These are phyloP conservation scores for Botryotinia narcissicola DNA, from an alignment of 2,329 filamentous ascomycete species.

Conservation along the genomic window DNA sequence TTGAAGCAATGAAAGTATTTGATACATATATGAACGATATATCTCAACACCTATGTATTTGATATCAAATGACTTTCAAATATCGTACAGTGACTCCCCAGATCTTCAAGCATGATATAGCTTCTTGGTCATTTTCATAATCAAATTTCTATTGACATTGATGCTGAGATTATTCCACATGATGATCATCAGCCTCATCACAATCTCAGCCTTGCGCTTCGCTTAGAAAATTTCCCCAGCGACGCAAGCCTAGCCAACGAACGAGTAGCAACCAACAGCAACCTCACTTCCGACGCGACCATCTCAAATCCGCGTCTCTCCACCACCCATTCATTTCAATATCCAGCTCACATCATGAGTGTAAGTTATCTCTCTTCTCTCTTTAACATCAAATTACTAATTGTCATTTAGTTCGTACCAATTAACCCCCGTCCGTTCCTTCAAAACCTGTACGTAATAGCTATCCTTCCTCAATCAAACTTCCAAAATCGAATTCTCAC, in stretches of 20 bases:
- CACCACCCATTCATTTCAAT: not conserved
- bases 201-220: conserved; percentile 11
- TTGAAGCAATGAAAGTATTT: not conserved
- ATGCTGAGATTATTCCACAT: not conserved
- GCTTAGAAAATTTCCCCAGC: conserved; percentile 21
- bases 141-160: not conserved
- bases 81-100: not conserved
- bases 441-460: conserved; percentile 71
- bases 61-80: not conserved
- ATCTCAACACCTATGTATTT: not conserved
- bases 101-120: not conserved
- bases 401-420: conserved; percentile 69
- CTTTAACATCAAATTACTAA: conserved; percentile 27
- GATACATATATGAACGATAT: not conserved
- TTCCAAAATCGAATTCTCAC: not conserved
- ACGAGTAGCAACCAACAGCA: not conserved
- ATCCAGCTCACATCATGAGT: conserved; percentile 38
- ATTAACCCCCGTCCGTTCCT: conserved; percentile 97
- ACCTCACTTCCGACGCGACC: conserved; percentile 20
- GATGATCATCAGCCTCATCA: not conserved
- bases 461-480: conserved; percentile 16
- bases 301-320: conserved; percentile 24
- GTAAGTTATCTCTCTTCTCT: conserved; percentile 32
- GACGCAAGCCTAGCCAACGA: conserved; percentile 22
- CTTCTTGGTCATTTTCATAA: too few species aligned